phyloP scores from a whole-genome alignment of 768 basidiomycete species.

The Agaricus blazei region DNA sequence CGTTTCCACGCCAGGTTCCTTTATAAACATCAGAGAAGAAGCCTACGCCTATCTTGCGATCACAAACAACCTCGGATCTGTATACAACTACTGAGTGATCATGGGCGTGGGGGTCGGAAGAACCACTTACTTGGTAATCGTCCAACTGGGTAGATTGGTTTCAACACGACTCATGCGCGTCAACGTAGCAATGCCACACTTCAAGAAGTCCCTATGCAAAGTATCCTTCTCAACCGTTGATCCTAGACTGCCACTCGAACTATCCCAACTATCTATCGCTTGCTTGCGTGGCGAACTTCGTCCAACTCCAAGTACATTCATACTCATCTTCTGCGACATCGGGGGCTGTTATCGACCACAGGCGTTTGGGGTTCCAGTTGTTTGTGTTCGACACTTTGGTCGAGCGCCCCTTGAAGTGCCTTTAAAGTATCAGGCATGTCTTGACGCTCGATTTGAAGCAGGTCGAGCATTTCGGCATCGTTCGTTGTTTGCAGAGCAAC shows the following conservation, averaged over 20 bases:
- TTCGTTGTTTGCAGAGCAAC: slow-evolving; percentile 49
- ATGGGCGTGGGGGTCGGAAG: background rate
- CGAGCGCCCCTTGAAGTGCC: slow-evolving; percentile 55
- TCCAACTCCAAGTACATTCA: slow-evolving; percentile 6
- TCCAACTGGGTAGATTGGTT: slow-evolving; percentile 61
- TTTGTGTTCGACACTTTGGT: slow-evolving; percentile 32
- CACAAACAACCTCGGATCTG: slow-evolving; percentile 58
- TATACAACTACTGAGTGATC: background rate
- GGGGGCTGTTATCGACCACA: background rate
- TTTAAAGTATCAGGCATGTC: slow-evolving; percentile 82
- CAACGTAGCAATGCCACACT: slow-evolving; percentile 68
- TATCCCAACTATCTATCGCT: slow-evolving; percentile 18
- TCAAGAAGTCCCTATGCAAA: slow-evolving; percentile 66
- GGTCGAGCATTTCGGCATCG: slow-evolving; percentile 59
- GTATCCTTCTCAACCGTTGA: slow-evolving; percentile 21
- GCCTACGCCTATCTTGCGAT: slow-evolving; percentile 64
- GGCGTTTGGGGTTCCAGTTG: slow-evolving; percentile 22
- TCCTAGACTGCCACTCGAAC: slow-evolving; percentile 14
- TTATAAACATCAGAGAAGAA: slow-evolving; percentile 76
- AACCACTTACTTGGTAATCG: slow-evolving; percentile 45
- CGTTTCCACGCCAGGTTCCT: slow-evolving; percentile 64
- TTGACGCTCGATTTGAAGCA: slow-evolving; percentile 55
- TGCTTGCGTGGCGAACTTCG: slow-evolving; percentile 13
- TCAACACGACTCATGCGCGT: slow-evolving; percentile 49
- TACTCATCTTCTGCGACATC: slow-evolving; percentile 14